These are phyloP conservation scores for Chlamydomonas asymmetrica DNA, from an alignment of 139 green algal species.

Conservation along the genomic window DNA sequence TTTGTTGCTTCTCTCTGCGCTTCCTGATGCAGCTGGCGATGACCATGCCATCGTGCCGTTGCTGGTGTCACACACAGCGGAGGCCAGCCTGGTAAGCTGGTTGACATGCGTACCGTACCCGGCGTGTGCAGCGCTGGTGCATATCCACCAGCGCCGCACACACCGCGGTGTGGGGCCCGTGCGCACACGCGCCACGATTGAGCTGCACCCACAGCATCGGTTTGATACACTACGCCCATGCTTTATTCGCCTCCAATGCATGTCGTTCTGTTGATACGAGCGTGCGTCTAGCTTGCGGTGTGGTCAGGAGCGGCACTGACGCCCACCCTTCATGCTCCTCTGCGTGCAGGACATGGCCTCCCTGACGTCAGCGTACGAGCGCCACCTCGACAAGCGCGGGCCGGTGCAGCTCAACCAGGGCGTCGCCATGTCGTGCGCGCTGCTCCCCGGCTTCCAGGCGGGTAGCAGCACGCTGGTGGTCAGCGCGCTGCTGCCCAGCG, in stretches of 20 bases:
- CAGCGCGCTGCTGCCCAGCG: constrained; percentile 23
- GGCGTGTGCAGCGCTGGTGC: too few species aligned
- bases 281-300: background rate
- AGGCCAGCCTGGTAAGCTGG: too few species aligned
- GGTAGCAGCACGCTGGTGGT: background rate
- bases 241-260: background rate
- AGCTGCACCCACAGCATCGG: constrained; percentile 11
- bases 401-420: background rate
- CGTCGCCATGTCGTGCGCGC: constrained; percentile 3
- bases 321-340: background rate
- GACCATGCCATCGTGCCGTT: too few species aligned
- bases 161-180: too few species aligned
- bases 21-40: too few species aligned
- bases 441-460: background rate
- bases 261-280: background rate
- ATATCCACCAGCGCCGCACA: too few species aligned
- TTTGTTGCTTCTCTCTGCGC: too few species aligned
- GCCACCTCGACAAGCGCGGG: constrained; percentile 8
- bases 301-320: background rate
- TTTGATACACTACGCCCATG: background rate
- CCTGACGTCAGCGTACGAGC: background rate
- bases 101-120: too few species aligned
- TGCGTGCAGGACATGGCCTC: background rate
- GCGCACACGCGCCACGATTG: too few species aligned
- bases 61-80: too few species aligned